These are phyloP conservation scores for Aspergillus viridinutans DNA, from an alignment of 2,329 filamentous ascomycete species.

Conservation along the genomic window DNA sequence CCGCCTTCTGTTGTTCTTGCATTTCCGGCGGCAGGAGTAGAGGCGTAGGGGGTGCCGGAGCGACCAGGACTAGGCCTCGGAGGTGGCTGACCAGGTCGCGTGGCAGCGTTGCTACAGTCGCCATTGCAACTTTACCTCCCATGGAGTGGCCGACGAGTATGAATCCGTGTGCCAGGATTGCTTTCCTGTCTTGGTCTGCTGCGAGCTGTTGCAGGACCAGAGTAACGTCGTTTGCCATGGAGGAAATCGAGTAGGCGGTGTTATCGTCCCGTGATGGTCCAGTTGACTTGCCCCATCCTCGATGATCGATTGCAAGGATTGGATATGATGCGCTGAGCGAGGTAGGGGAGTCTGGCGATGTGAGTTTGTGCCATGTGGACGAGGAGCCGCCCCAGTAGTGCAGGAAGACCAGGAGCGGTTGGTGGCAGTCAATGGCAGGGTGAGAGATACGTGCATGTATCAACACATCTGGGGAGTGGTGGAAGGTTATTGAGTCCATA, in stretches of 20 bases:
- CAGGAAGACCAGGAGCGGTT: constrained; percentile 30
- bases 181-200: constrained; percentile 14
- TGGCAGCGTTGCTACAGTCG: constrained; percentile 3
- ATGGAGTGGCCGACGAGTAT: constrained; percentile 38
- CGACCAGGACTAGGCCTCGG: constrained; percentile 31
- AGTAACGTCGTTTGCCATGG: constrained; percentile 18
- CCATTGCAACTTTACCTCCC: constrained; percentile 38
- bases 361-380: constrained; percentile 28
- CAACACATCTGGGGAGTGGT: constrained; percentile 2
- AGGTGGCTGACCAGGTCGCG: constrained; percentile 9
- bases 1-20: constrained; percentile 30
- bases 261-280: constrained; percentile 17
- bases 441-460: constrained; percentile 11
- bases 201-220: constrained; percentile 8
- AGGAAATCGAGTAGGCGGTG: constrained; percentile 22
- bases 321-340: constrained; percentile 15
- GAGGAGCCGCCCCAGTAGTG: constrained; percentile 40
- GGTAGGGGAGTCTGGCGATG: constrained; percentile 12
- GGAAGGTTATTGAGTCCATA: background rate
- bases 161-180: constrained; percentile 22
- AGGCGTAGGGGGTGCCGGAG: constrained; percentile 32
- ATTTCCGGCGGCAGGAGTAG: constrained; percentile 30
- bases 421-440: background rate
- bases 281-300: constrained; percentile 36
- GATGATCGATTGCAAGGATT: constrained; percentile 30